Base-by-base conservation (phyloP, 2,329 filamentous ascomycete species). In the Parafenestella ontariensis region DNA sequence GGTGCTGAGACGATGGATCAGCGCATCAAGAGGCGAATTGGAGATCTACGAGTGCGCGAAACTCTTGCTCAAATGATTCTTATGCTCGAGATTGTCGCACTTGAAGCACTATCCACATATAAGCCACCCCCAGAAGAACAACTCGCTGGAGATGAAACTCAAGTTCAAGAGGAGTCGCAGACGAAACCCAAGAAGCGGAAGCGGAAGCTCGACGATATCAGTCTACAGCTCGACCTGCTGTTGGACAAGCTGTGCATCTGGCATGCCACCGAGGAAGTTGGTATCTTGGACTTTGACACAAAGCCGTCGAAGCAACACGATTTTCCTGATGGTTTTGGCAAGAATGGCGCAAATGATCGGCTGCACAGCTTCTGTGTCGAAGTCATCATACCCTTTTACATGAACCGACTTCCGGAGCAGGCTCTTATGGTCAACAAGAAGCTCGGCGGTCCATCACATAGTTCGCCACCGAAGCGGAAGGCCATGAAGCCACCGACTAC, bases 321-420 rank as follows among this genome's bases (percentile, higher is more conserved):
- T 50, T 49, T 65, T 52, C 34, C 61, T 18, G 65, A 72, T 33
- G 52, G 59, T 39, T 47, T 56, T 49, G 63, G 63, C 28, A 65
- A 67, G 47, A 46, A 55, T 23, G 49, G 68, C 52, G 56, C 65
- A 55, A 78, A 52, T 78, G 90, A 93, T 67, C 85, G 88, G 6
- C 77, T 93, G 6, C 86, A 84, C 59, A 88, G 89, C 70, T 95
- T 94, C 69, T 94, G 90, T 68, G 81, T 90, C 15, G 90, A 95
- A 69, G 88, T 95, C 36, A 87, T 95, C 63, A 79, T 92, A 40
- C 90, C 91, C 29, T 94, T 94, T 85, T 95, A 92, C 70, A 87
- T 89, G 29, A 85, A 89, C 13, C 87, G 90, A 29, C 79, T 93
- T n/a, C 89, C 90, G 1, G 85, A 89, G 31, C 79, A 88, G 13